Percentiles rank a stretch among this genome's conserved stretches.
Conservation (phyloP, 371 early-diverging fungal species). For the Thermomucor indicae-seudaticae region DNA sequence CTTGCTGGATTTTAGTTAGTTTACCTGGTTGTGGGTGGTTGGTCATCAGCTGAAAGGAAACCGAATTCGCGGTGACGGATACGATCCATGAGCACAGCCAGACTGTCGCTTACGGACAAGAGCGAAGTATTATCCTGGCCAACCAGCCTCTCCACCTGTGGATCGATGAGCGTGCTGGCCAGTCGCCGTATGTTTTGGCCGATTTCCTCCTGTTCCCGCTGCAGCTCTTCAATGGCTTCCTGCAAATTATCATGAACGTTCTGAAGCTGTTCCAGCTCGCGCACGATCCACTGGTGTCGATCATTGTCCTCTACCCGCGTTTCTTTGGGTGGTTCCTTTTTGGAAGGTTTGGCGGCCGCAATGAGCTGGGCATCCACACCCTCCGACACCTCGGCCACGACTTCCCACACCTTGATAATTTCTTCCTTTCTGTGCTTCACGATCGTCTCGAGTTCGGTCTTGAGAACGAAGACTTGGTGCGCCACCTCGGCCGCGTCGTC, state of each 20-base stretch:
- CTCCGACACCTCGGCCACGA: conserved; percentile 51
- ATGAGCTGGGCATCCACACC: conserved; percentile 17
- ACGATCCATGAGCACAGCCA: conserved; percentile 35
- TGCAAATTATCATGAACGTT: conserved; percentile 41
- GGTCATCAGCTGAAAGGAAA: conserved; percentile 1
- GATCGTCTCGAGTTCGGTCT: conserved; percentile 51
- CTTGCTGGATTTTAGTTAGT: background rate
- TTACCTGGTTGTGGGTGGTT: conserved; percentile 1
- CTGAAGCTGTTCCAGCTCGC: conserved; percentile 53
- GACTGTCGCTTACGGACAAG: conserved; percentile 28
- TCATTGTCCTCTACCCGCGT: conserved; percentile 36
- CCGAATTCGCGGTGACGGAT: conserved; percentile 32
- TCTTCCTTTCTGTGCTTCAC: conserved; percentile 56
- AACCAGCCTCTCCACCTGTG: conserved; percentile 38
- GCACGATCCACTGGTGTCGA: conserved; percentile 51
- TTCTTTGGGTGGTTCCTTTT: background rate
- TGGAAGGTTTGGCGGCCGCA: conserved; percentile 2
- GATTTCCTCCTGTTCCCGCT: conserved; percentile 38
- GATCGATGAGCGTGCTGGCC: conserved; percentile 25
- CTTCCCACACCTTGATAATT: conserved; percentile 60
- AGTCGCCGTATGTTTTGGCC: conserved; percentile 24
- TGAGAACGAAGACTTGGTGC: conserved; percentile 46
- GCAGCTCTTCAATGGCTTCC: conserved; percentile 31
- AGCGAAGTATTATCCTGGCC: conserved; percentile 30
- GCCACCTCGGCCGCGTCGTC: conserved; percentile 59